Percentiles rank a stretch among this genome's conserved stretches.
Conservation (phyloP, 1,139 yeast genomes). For the Lodderomyces metapsilosis region DNA sequence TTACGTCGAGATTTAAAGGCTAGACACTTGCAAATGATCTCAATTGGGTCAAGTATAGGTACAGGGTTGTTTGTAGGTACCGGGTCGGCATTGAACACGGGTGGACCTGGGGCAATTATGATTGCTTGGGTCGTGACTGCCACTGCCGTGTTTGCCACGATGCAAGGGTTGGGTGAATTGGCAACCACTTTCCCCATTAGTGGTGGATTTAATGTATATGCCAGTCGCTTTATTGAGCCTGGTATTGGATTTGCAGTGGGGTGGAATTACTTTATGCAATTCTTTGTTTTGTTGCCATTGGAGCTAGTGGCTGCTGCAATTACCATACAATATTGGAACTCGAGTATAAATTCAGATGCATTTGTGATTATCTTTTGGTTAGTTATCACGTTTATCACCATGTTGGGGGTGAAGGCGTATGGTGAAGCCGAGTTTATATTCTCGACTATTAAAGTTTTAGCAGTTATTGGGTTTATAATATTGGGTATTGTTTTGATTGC, state of each 20-base stretch:
- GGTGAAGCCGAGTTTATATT: conserved; percentile 47
- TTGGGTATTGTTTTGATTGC: conserved; percentile 41
- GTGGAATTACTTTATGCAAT: conserved; percentile 45
- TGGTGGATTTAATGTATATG: conserved; percentile 40
- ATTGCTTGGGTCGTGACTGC: conserved; percentile 45
- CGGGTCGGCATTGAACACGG: conserved; percentile 41
- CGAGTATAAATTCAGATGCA: conserved; percentile 35
- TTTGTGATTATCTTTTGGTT: conserved; percentile 41
- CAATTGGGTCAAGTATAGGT: conserved; percentile 84
- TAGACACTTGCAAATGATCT: conserved; percentile 58
- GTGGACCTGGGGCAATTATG: conserved; percentile 69
- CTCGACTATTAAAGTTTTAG: conserved; percentile 35
- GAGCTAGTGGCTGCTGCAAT: conserved; percentile 44
- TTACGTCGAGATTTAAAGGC: conserved; percentile 34
- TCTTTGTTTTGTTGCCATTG: conserved; percentile 31
- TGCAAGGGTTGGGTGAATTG: conserved; percentile 44
- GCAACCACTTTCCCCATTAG: conserved; percentile 39
- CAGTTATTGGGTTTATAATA: conserved; percentile 42
- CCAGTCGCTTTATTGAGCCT: conserved; percentile 40
- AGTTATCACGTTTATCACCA: conserved; percentile 33
- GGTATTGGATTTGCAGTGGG: conserved; percentile 44
- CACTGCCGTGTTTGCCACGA: conserved; percentile 29
- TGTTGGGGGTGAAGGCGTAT: conserved; percentile 42
- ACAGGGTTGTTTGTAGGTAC: conserved; percentile 39
- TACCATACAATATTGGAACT: conserved; percentile 41